Evolutionary conservation across 805 yeast genomes (phyloP).

Genomic region (Brettanomyces nanus): DNA sequence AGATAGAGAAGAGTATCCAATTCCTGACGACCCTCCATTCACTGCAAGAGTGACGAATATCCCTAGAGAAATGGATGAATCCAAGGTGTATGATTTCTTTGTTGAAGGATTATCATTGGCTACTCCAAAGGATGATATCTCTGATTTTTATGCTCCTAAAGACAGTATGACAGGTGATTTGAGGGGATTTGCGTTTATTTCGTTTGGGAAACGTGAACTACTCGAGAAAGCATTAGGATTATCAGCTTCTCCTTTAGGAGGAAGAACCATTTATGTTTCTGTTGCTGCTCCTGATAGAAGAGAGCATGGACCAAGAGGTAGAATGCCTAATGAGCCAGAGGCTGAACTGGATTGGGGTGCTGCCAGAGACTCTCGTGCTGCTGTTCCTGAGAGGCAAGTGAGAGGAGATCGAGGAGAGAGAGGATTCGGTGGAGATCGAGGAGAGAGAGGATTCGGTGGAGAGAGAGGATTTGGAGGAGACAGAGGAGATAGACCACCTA

Average conservation of each 20-base stretch:
- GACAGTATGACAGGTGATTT: slow-evolving; percentile 60
- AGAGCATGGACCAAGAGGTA: slow-evolving; percentile 3
- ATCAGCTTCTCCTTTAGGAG: slow-evolving; percentile 35
- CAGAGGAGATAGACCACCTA: slow-evolving; percentile 23
- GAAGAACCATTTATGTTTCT: slow-evolving; percentile 43
- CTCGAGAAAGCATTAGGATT: slow-evolving; percentile 46
- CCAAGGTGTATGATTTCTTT: slow-evolving; percentile 50
- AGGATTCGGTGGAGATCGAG: no score
- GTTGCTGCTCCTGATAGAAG: slow-evolving; percentile 47
- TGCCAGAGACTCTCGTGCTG: slow-evolving; percentile 19
- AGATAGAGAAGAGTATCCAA: slow-evolving; percentile 64
- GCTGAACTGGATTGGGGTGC: slow-evolving; percentile 45
- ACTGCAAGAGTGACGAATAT: slow-evolving; percentile 84
- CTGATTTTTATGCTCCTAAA: slow-evolving; percentile 63
- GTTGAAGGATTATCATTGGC: slow-evolving; percentile 42
- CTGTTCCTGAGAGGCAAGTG: slow-evolving; percentile 20
- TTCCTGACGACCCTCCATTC: slow-evolving; percentile 89
- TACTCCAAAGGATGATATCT: slow-evolving; percentile 43
- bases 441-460: no score
- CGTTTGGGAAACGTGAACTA: slow-evolving; percentile 36
- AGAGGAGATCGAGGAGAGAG: slow-evolving; percentile 12
- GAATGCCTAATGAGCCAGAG: slow-evolving; percentile 34
- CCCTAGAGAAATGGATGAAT: slow-evolving; percentile 73
- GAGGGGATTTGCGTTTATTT: slow-evolving; percentile 48
- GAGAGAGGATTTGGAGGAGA: no score